phyloP scores from a whole-genome alignment of 2,329 filamentous ascomycete species.

The Aureobasidium subglaciale region DNA sequence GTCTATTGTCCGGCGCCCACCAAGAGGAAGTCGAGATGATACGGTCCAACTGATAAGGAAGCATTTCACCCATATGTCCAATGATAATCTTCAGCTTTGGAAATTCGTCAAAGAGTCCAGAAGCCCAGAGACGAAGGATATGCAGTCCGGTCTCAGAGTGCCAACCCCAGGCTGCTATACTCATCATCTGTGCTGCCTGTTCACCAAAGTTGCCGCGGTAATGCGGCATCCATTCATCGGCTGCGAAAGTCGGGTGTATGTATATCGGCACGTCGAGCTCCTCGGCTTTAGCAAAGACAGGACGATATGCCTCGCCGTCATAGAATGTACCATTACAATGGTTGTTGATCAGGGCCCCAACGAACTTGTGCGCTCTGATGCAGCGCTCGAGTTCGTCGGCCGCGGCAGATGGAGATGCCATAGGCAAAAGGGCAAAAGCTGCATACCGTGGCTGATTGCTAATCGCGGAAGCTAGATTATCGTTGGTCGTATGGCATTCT shows the following conservation, averaged over 20 bases:
- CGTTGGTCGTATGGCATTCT: conserved; percentile 27
- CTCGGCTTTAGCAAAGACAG: conserved; percentile 25
- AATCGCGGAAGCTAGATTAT: conserved; percentile 26
- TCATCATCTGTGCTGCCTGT: conserved; percentile 29
- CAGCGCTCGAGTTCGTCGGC: conserved; percentile 28
- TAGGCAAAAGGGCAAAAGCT: conserved; percentile 29
- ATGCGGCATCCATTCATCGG: conserved; percentile 31
- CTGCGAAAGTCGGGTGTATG: conserved; percentile 43
- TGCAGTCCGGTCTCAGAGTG: conserved; percentile 46
- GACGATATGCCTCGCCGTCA: conserved; percentile 27
- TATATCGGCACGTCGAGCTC: conserved; percentile 46
- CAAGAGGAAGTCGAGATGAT: conserved; percentile 25
- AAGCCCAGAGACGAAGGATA: conserved; percentile 44
- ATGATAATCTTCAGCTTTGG: conserved; percentile 49
- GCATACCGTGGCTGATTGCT: conserved; percentile 26
- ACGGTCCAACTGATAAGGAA: conserved; percentile 51
- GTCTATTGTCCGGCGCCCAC: conserved; percentile 26
- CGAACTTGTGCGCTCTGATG: conserved; percentile 28
- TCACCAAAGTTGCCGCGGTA: conserved; percentile 35
- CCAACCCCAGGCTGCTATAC: conserved; percentile 43
- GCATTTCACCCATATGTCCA: conserved; percentile 51
- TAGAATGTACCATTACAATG: conserved; percentile 30
- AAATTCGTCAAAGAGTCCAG: conserved; percentile 49
- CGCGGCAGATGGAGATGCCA: conserved; percentile 26
- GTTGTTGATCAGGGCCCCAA: conserved; percentile 32